A percentile compares a stretch with the other conserved stretches of the same genome.
These are phyloP conservation scores for Pontederia paniculata DNA, from an alignment of 176 grass and related monocot genomes.

Conservation along the genomic window DNA sequence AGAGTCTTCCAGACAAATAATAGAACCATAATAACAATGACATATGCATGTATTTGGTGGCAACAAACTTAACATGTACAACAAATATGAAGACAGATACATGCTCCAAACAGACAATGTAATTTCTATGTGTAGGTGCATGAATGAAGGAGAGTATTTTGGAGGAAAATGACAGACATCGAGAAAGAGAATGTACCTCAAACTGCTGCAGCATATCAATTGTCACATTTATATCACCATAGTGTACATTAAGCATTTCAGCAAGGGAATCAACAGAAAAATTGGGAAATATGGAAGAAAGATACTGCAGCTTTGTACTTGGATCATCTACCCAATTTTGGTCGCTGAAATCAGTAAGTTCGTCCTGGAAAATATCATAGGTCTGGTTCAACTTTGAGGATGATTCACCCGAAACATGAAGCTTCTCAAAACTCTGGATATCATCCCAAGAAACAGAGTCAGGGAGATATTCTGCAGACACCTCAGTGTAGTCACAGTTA, in stretches of 20 bases:
- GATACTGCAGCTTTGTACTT: slow-evolving; percentile 18
- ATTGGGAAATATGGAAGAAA: slow-evolving; percentile 42
- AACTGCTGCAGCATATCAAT: slow-evolving; percentile 34
- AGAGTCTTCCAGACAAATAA: background rate
- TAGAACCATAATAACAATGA: background rate
- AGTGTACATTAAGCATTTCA: slow-evolving; percentile 28
- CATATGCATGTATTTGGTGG: background rate
- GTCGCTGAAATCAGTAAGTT: background rate
- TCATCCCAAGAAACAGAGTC: slow-evolving; percentile 32
- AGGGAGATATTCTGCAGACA: slow-evolving; percentile 28
- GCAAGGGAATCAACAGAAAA: slow-evolving; percentile 41
- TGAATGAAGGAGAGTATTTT: background rate
- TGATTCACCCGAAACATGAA: slow-evolving; percentile 26
- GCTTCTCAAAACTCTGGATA: slow-evolving; percentile 26
- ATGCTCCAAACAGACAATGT: background rate
- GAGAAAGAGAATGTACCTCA: slow-evolving; percentile 25
- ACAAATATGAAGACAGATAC: background rate
- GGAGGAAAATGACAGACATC: background rate
- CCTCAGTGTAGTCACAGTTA: slow-evolving; percentile 21
- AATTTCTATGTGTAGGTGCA: background rate
- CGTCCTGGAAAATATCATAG: slow-evolving; percentile 9
- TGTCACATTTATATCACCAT: slow-evolving; percentile 24
- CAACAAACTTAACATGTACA: background rate
- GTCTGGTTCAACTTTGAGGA: slow-evolving; percentile 17
- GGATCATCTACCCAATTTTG: slow-evolving; percentile 4